These are phyloP conservation scores for Ceriops zippeliana DNA, from an alignment of 345 rosid genomes.

Conservation along the genomic window DNA sequence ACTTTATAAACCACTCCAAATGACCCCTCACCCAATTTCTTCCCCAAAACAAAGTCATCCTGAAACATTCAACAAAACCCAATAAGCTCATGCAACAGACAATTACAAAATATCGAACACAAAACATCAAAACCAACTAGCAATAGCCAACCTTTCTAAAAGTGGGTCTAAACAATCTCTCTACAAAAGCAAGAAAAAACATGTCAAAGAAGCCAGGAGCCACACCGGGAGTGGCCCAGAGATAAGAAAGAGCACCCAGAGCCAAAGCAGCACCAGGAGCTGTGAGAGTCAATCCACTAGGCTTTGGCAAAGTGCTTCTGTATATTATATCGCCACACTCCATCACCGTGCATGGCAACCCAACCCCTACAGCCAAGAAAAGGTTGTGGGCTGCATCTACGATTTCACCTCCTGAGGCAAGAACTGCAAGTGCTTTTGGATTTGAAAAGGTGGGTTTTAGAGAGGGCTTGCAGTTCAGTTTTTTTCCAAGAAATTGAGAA, in stretches of 20 bases:
- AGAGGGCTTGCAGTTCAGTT: slow-evolving; percentile 34
- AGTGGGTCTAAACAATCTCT: slow-evolving; percentile 74
- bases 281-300: slow-evolving; percentile 66
- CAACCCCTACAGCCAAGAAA: slow-evolving; percentile 93
- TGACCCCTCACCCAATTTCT: slow-evolving; percentile 95
- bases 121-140: neutral
- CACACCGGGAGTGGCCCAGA: slow-evolving; percentile 98
- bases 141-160: slow-evolving; percentile 53
- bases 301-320: slow-evolving; percentile 87
- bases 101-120: neutral
- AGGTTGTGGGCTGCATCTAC: slow-evolving; percentile 59
- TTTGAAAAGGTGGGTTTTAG: slow-evolving; percentile 24
- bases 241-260: slow-evolving; percentile 73
- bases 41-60: slow-evolving; percentile 95
- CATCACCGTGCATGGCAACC: slow-evolving; percentile 96
- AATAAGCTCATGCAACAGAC: slow-evolving; percentile 4
- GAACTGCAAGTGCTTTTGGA: slow-evolving; percentile 27
- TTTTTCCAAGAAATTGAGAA: slow-evolving; percentile 65
- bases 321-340: slow-evolving; percentile 95
- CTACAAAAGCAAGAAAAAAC: slow-evolving; percentile 92
- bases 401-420: slow-evolving; percentile 47
- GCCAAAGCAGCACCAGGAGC: slow-evolving; percentile 81
- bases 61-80: slow-evolving; percentile 29
- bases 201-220: slow-evolving; percentile 98
- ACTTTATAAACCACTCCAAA: slow-evolving; percentile 85